Base-by-base conservation (phyloP, 2,329 filamentous ascomycete species). In the Dryadomyces sulphureus region DNA sequence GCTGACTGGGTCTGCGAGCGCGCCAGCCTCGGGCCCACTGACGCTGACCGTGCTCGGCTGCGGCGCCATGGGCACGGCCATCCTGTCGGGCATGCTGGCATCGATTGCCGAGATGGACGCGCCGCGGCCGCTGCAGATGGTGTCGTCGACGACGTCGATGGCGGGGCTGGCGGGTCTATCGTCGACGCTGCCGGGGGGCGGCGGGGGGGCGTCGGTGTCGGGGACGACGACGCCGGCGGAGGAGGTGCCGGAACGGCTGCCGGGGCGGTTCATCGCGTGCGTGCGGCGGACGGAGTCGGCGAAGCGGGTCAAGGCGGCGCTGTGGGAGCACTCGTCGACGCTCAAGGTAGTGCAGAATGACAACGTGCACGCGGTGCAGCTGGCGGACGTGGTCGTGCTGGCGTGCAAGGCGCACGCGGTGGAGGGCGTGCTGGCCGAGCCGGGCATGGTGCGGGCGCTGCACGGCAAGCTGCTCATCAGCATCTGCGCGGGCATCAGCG, bases 61-160 rank as follows among this genome's bases (percentile, higher is more conserved):
- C 62, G 86, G 85, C 53, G 89, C 80, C 45, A 84, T 94, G 77
- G 87, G 87, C 49, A 84, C 85, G 50, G 85, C 85, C 48, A 89
- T 94, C 54, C 75, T 93, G 48, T 79, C 75, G 46, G 87, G 86
- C 52, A 81, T 94, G 57, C 74, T 93, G 54, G 69, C 76, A 49
- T 84, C 83, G 11, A 72, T 92, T 39, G 66, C 67, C 35, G 70
- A 68, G 53, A 65, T 71, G 59, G 67, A 67, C 46, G 65, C 61
- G 21, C 64, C 64, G 43, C 64, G 63, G 52, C 70, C 62, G 53
- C 65, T 67, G 41, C 67, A 66, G 57, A 62, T 58, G 43, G 65
- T 62, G 52, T 65, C 69, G 62, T 50, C 49, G 11, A 45, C 41
- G 9, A 46, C 46, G 11, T 36, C 44, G 24, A n/a, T 41, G 22